Percentiles rank a stretch among this genome's conserved stretches.
phyloP scores from a whole-genome alignment of 306 rosid genomes.

The Cucumis hystrix region DNA sequence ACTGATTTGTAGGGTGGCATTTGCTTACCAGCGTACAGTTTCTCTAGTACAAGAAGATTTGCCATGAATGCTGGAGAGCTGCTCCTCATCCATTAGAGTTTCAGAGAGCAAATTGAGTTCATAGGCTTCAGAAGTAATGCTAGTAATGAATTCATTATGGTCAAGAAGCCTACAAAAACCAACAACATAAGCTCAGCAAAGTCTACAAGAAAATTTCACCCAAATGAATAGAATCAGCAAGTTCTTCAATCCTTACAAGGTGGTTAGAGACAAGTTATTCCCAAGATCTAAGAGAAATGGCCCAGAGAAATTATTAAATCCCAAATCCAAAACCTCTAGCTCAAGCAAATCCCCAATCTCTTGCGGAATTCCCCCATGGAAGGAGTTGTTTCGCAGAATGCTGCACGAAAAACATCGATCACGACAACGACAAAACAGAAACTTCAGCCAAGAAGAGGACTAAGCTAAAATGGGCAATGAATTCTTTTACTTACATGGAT shows the following conservation, averaged over 20 bases:
- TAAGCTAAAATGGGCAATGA: not conserved
- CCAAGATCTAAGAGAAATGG: constrained; percentile 29
- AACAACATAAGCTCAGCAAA: not conserved
- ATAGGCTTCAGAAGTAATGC: constrained; percentile 24
- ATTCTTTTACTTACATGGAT: constrained; percentile 31
- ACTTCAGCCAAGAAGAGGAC: not conserved
- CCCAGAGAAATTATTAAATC: constrained; percentile 58
- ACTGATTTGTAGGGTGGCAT: not conserved
- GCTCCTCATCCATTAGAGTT: constrained; percentile 21
- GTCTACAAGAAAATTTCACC: not conserved
- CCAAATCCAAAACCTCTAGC: constrained; percentile 60
- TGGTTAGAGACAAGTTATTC: constrained; percentile 32
- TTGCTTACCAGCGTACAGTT: constrained; percentile 23
- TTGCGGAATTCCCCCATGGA: constrained; percentile 36
- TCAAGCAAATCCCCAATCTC: constrained; percentile 37
- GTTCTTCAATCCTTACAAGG: constrained; percentile 31
- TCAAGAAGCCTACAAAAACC: constrained; percentile 46
- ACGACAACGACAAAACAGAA: not conserved
- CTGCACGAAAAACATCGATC: constrained; percentile 13
- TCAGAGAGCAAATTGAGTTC: constrained; percentile 29
- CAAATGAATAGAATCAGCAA: not conserved
- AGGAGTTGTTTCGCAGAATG: constrained; percentile 53
- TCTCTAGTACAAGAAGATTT: constrained; percentile 10
- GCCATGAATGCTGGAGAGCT: constrained; percentile 13
- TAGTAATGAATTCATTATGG: constrained; percentile 34